These are phyloP conservation scores for Microbotryum lychnidis-dioicae DNA, from an alignment of 1,284 basidiomycete species.

Conservation along the genomic window DNA sequence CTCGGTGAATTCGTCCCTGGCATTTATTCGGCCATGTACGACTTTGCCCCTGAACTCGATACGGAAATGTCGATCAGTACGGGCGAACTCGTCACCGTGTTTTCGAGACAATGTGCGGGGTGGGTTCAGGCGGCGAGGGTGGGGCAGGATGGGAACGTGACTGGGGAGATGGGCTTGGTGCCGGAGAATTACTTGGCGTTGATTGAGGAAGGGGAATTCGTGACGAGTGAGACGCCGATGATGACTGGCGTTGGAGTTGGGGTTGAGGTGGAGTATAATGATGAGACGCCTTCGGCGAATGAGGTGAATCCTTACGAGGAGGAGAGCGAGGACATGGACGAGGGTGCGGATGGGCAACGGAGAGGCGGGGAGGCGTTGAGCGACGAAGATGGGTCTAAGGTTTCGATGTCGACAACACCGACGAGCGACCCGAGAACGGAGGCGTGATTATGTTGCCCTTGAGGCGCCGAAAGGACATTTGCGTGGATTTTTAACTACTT, in stretches of 20 bases:
- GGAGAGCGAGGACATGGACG: no score
- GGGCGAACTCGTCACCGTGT: slow-evolving; percentile 28
- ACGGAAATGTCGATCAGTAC: slow-evolving; percentile 26
- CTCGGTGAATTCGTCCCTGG: slow-evolving; percentile 27
- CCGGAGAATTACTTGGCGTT: slow-evolving; percentile 28
- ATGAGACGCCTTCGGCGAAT: no score
- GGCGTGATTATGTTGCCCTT: no score
- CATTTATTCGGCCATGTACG: slow-evolving; percentile 25
- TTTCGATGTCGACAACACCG: no score
- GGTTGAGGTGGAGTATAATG: background rate
- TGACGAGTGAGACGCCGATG: background rate
- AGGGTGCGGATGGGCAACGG: no score
- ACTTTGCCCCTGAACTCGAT: slow-evolving; percentile 28
- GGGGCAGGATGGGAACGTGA: slow-evolving; percentile 4
- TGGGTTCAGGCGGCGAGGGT: slow-evolving; percentile 31
- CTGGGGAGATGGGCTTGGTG: slow-evolving; percentile 24
- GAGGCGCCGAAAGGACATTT: no score
- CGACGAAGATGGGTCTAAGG: no score
- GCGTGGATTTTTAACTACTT: no score
- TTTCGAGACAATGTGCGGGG: slow-evolving; percentile 23
- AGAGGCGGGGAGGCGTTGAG: no score
- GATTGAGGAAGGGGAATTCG: slow-evolving; percentile 4
- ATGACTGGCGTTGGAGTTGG: background rate
- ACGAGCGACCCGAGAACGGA: no score
- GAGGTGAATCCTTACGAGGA: no score